Evolutionary conservation across 768 basidiomycete species (phyloP).

Genomic region (Pleurotus citrinopileatus): DNA sequence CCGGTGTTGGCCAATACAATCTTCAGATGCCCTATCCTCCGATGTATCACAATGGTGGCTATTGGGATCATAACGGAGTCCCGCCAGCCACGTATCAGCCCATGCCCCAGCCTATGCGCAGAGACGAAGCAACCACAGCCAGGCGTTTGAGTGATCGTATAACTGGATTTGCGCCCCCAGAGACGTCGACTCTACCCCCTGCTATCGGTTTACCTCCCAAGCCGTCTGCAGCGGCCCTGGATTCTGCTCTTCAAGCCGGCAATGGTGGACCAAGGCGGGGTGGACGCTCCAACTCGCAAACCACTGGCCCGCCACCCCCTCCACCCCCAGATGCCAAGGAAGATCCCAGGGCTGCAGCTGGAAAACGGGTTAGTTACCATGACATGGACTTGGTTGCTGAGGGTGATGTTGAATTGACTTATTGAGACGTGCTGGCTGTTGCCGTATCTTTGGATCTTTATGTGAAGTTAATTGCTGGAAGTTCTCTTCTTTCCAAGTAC

Average conservation of each 20-base stretch:
- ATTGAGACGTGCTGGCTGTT: slow-evolving; percentile 19
- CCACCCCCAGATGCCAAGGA: slow-evolving; percentile 89
- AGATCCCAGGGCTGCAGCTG: slow-evolving; percentile 88
- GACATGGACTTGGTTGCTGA: slow-evolving; percentile 94
- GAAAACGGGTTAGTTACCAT: slow-evolving; percentile 89
- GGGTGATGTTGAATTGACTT: slow-evolving; percentile 41
- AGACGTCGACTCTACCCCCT: slow-evolving; percentile 46
- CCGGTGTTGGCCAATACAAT: slow-evolving; percentile 23
- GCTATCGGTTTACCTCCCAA: slow-evolving; percentile 80
- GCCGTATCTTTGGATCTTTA: background rate
- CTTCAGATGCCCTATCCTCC: slow-evolving; percentile 39
- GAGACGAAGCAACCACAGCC: slow-evolving; percentile 57
- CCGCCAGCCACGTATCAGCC: slow-evolving; percentile 35
- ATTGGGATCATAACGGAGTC: slow-evolving; percentile 43
- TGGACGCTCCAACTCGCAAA: slow-evolving; percentile 33
- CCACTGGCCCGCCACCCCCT: slow-evolving; percentile 62
- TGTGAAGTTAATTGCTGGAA: background rate
- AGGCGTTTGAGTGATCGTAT: slow-evolving; percentile 79
- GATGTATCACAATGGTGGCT: slow-evolving; percentile 36
- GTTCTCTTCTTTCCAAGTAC: background rate
- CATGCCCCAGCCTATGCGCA: slow-evolving; percentile 40
- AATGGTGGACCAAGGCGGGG: slow-evolving; percentile 33
- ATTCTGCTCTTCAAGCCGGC: slow-evolving; percentile 51
- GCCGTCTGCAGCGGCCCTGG: slow-evolving; percentile 55
- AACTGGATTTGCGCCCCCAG: slow-evolving; percentile 64